These are phyloP conservation scores for Trichophyton mentagrophytes DNA, from an alignment of 2,329 filamentous ascomycete species.

Conservation along the genomic window DNA sequence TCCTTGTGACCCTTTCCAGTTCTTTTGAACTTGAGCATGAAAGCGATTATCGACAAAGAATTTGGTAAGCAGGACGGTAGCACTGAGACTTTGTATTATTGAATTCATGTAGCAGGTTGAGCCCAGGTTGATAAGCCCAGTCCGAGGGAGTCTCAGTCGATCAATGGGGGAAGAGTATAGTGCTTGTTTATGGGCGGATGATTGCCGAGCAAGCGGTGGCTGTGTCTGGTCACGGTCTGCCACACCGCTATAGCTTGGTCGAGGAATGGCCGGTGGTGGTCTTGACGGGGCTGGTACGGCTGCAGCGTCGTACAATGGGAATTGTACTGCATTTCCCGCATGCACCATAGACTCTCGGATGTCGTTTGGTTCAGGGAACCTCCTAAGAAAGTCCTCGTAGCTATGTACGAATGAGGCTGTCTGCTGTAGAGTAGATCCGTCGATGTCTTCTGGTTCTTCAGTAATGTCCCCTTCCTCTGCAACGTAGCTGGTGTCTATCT, in stretches of 20 bases:
- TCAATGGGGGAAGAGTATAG: conserved; percentile 34
- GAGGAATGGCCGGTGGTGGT: conserved; percentile 54
- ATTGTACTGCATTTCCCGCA: conserved; percentile 22
- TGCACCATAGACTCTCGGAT: conserved; percentile 46
- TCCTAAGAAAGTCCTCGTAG: conserved; percentile 71
- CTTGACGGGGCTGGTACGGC: conserved; percentile 49
- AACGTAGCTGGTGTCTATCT: conserved; percentile 36
- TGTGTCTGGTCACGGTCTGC: conserved; percentile 45
- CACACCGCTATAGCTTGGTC: conserved; percentile 70
- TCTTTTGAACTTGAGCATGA: conserved; percentile 46
- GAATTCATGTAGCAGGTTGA: conserved; percentile 89
- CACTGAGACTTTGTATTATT: conserved; percentile 70
- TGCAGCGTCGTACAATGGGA: conserved; percentile 23
- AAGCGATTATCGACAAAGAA: conserved; percentile 54
- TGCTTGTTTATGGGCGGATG: conserved; percentile 33
- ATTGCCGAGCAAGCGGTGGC: conserved; percentile 32
- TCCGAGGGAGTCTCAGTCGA: conserved; percentile 43
- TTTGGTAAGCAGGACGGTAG: conserved; percentile 50
- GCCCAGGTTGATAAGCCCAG: conserved; percentile 67
- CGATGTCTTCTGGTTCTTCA: conserved; percentile 32
- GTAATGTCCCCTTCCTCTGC: conserved; percentile 28
- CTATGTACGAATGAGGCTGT: conserved; percentile 49
- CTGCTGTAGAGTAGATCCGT: conserved; percentile 37
- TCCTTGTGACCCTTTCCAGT: conserved; percentile 54
- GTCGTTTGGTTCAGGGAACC: conserved; percentile 60